These are phyloP conservation scores for Plasmodium ovale DNA, from an alignment of 169 alveolate genomes.

Conservation along the genomic window DNA sequence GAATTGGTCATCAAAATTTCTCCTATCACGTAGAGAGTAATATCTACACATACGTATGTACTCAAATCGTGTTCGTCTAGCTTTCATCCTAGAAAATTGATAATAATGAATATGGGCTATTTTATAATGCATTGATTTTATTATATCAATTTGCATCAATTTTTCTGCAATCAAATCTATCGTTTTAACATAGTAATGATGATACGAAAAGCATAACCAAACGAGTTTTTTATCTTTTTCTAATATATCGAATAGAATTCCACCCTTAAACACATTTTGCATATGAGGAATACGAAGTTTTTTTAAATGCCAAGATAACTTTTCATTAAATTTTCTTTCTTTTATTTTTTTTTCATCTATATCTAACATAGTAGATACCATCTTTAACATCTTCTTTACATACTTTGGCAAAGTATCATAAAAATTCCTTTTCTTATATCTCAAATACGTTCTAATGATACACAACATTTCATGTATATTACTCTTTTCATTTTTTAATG, in stretches of 20 bases:
- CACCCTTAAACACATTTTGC: slow-evolving; percentile 75
- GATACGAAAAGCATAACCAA: slow-evolving; percentile 86
- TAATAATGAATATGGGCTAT: slow-evolving; percentile 81
- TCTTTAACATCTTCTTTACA: slow-evolving; percentile 37
- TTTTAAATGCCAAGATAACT: slow-evolving; percentile 81
- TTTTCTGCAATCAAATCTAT: slow-evolving; percentile 83
- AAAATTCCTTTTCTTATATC: slow-evolving; percentile 49
- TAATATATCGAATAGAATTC: slow-evolving; percentile 80
- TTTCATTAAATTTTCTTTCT: slow-evolving; percentile 36
- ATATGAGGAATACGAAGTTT: slow-evolving; percentile 81
- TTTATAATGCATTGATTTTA: slow-evolving; percentile 80
- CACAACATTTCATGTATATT: slow-evolving; percentile 28
- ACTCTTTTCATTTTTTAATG: slow-evolving; percentile 8
- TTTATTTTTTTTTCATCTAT: slow-evolving; percentile 25
- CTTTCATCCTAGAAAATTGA: slow-evolving; percentile 87
- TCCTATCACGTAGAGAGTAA: slow-evolving; percentile 80
- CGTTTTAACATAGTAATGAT: slow-evolving; percentile 83
- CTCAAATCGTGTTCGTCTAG: slow-evolving; percentile 81
- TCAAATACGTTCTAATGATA: slow-evolving; percentile 30
- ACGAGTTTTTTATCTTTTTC: slow-evolving; percentile 82
- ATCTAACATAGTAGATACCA: slow-evolving; percentile 1
- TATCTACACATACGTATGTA: slow-evolving; percentile 86
- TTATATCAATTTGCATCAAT: slow-evolving; percentile 72
- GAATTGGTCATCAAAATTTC: slow-evolving; percentile 80
- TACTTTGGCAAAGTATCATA: slow-evolving; percentile 39